phyloP scores from a whole-genome alignment of 306 rosid genomes.

The Hylodesmum podocarpum region DNA sequence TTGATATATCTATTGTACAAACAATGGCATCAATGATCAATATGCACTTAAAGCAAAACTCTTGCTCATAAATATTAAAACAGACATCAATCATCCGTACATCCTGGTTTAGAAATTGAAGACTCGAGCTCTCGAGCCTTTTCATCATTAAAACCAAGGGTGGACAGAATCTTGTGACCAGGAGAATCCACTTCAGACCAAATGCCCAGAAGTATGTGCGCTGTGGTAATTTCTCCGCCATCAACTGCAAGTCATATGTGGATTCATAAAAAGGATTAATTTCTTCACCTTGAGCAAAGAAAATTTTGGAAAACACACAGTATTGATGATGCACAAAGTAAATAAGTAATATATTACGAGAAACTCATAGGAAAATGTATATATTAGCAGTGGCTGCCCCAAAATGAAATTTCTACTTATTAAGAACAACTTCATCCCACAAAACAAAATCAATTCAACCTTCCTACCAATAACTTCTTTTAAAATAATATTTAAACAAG shows the following conservation, averaged over 20 bases:
- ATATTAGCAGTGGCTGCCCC: background rate
- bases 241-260: slow-evolving; percentile 39
- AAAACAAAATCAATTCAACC: background rate
- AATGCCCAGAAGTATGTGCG: slow-evolving; percentile 61
- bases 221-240: slow-evolving; percentile 56
- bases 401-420: background rate
- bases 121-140: slow-evolving; percentile 67
- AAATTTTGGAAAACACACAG: slow-evolving; percentile 3
- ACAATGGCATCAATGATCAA: slow-evolving; percentile 27
- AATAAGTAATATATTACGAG: background rate
- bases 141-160: slow-evolving; percentile 57
- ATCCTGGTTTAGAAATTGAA: slow-evolving; percentile 46
- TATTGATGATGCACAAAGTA: background rate
- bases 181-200: slow-evolving; percentile 67
- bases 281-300: background rate
- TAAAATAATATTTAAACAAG: background rate
- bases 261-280: background rate
- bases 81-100: slow-evolving; percentile 45
- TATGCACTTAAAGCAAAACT: slow-evolving; percentile 28
- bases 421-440: background rate
- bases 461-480: background rate
- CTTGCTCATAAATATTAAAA: background rate
- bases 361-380: background rate
- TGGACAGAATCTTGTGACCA: slow-evolving; percentile 57
- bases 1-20: slow-evolving; percentile 30